Conservation (phyloP, 164 flowering plant species). For the Magnolia kwangsiensis region DNA sequence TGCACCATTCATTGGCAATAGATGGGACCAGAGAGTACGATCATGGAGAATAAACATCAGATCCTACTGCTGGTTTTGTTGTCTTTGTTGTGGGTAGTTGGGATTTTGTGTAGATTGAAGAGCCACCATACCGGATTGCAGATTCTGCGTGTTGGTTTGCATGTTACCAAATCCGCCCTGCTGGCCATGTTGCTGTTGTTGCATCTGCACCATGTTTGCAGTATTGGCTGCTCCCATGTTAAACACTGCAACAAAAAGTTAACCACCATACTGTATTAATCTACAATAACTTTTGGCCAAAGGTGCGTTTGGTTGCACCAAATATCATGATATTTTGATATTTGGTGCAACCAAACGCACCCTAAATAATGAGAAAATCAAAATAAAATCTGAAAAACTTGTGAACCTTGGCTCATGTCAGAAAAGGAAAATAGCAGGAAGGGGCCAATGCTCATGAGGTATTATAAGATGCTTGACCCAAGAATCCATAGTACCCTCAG, state of each 20-base stretch:
- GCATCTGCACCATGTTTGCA: constrained; percentile 58
- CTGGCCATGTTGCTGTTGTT: constrained; percentile 46
- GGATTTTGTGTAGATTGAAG: constrained; percentile 67
- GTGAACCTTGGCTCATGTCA: no score
- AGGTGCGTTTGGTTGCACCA: no score
- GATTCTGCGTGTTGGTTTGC: constrained; percentile 51
- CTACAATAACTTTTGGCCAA: no score
- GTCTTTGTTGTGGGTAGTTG: constrained; percentile 71
- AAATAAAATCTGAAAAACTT: no score
- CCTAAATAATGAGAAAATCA: no score
- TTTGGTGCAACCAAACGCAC: no score
- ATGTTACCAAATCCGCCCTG: constrained; percentile 76
- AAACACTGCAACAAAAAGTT: constrained; percentile 54
- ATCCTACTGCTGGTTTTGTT: constrained; percentile 53
- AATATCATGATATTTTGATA: no score
- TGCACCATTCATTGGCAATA: not conserved
- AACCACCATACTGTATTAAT: not conserved
- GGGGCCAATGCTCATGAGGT: no score
- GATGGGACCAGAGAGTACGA: not conserved
- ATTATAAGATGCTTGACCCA: no score
- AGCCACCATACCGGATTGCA: constrained; percentile 59
- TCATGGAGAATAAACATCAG: not conserved
- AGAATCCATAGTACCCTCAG: no score
- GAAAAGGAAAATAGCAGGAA: no score
- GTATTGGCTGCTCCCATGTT: constrained; percentile 71